A percentile compares a stretch with the other conserved stretches of the same genome.
phyloP scores from a whole-genome alignment of 768 basidiomycete species.

The Termitomyces sp. region DNA sequence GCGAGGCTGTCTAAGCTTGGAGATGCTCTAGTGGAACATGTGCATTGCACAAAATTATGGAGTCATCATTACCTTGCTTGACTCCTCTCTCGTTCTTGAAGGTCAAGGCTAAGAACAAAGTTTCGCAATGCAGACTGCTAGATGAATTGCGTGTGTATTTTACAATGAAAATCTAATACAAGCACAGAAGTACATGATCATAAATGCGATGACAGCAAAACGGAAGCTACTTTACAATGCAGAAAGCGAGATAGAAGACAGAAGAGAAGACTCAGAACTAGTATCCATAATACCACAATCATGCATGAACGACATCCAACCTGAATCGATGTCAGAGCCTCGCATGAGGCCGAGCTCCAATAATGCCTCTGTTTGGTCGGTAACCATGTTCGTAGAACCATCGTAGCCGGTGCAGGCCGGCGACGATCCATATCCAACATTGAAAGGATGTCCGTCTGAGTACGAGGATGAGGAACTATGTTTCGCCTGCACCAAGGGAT shows the following conservation, averaged over 20 bases:
- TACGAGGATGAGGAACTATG: not conserved
- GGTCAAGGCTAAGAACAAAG: not conserved
- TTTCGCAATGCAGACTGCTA: not conserved
- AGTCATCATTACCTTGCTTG: no score
- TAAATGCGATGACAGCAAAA: not conserved
- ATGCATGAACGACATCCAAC: constrained; percentile 44
- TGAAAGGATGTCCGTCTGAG: not conserved
- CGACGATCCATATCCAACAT: not conserved
- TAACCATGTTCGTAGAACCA: not conserved
- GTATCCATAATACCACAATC: constrained; percentile 43
- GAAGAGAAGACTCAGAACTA: not conserved
- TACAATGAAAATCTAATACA: not conserved
- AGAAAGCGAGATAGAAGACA: not conserved
- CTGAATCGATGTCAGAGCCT: constrained; percentile 40
- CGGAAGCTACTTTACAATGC: not conserved
- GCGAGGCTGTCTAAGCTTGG: no score
- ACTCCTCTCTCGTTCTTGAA: no score
- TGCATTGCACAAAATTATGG: no score
- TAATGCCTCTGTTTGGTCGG: constrained; percentile 25
- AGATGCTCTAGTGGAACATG: no score
- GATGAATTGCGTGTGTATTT: not conserved
- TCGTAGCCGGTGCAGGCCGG: not conserved
- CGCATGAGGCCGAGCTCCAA: constrained; percentile 39
- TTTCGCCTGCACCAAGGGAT: not conserved
- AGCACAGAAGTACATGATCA: not conserved